Conservation (phyloP, 768 basidiomycete species). For the Amanita brunnescens region DNA sequence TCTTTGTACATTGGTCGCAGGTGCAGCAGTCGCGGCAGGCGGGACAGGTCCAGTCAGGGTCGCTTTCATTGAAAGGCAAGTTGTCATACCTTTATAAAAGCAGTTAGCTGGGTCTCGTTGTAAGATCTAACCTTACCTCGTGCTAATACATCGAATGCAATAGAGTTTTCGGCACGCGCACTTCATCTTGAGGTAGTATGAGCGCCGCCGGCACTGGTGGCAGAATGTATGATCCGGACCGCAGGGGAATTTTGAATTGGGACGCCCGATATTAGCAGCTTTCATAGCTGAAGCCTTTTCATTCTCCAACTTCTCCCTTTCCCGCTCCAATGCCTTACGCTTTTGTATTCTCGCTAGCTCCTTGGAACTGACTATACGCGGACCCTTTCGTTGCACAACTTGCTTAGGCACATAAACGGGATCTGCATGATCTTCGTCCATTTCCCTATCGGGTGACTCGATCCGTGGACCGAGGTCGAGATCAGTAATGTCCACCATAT, state of each 20-base stretch:
- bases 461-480: conserved; percentile 4
- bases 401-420: neutral
- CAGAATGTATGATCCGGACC: conserved; percentile 13
- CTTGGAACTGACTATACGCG: conserved; percentile 4
- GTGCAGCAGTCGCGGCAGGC: conserved; percentile 36
- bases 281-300: neutral
- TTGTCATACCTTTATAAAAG: conserved; percentile 19
- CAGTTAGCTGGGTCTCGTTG: neutral
- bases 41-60: conserved; percentile 32
- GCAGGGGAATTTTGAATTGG: neutral
- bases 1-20: conserved; percentile 35
- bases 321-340: conserved; percentile 3
- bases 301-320: neutral
- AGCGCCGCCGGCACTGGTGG: conserved; percentile 15
- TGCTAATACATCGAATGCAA: conserved; percentile 11
- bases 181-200: conserved; percentile 9
- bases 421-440: neutral
- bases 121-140: conserved; percentile 11
- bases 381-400: conserved; percentile 1
- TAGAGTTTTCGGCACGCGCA: conserved; percentile 14
- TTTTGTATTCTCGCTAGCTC: conserved; percentile 5
- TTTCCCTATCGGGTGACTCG: neutral
- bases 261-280: neutral
- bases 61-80: conserved; percentile 12
- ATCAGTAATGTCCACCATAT: conserved; percentile 12